A percentile compares a stretch with the other conserved stretches of the same genome.
Evolutionary conservation across 805 yeast genomes (phyloP).

Genomic region (Maudiozyma turicensis): DNA sequence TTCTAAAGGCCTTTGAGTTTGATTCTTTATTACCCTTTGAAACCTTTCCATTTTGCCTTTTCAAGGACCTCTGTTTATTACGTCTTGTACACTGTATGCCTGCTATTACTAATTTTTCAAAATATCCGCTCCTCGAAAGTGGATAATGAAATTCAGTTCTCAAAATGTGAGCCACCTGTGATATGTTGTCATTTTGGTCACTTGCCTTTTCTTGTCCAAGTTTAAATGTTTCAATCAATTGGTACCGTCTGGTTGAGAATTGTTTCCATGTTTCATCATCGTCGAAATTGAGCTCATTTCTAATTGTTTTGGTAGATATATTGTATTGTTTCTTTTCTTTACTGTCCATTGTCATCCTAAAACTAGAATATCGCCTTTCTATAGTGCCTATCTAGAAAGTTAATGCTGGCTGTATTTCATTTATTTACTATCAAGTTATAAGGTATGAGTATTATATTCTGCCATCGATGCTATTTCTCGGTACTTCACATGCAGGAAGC

Average conservation of each 20-base stretch:
- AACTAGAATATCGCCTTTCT: background rate
- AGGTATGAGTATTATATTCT: too few species aligned
- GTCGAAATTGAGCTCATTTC: slow-evolving; percentile 52
- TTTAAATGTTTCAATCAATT: slow-evolving; percentile 67
- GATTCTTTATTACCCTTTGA: background rate
- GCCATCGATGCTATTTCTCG: too few species aligned
- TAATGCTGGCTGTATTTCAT: too few species aligned
- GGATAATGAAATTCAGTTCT: slow-evolving; percentile 72
- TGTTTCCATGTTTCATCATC: slow-evolving; percentile 83
- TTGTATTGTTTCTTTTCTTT: background rate
- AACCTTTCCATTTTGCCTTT: slow-evolving; percentile 11
- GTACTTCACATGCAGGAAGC: too few species aligned
- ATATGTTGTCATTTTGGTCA: slow-evolving; percentile 80
- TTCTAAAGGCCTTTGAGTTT: background rate
- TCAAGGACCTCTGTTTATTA: slow-evolving; percentile 63
- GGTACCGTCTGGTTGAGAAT: slow-evolving; percentile 79
- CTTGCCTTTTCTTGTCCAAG: slow-evolving; percentile 66
- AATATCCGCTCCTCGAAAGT: slow-evolving; percentile 49
- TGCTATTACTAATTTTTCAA: slow-evolving; percentile 83
- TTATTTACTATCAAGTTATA: too few species aligned
- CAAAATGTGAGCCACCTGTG: slow-evolving; percentile 64
- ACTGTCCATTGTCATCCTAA: background rate
- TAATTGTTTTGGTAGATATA: slow-evolving; percentile 19
- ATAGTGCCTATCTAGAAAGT: background rate
- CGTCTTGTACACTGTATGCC: slow-evolving; percentile 91